A percentile compares a stretch with the other conserved stretches of the same genome.
phyloP scores from a whole-genome alignment of 108 stramenopile species.

The Stephanodiscus minutulus region DNA sequence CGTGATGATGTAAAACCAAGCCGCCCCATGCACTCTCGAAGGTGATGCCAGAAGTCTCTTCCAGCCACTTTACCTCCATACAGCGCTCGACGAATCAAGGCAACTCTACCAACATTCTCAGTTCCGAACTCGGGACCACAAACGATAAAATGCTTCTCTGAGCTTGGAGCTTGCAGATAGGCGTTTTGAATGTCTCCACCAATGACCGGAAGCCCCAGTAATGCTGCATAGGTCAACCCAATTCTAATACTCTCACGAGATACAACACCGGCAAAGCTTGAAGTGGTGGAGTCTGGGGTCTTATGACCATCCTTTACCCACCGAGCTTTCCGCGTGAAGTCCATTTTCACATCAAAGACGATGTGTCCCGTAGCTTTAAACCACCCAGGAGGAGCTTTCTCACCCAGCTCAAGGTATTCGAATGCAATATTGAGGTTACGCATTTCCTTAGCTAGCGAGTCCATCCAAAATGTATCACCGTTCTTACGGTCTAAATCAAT shows the following conservation, averaged over 20 bases:
- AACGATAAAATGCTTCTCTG: too few species aligned
- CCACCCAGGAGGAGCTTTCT: neutral
- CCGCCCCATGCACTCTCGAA: too few species aligned
- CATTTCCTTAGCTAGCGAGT: too few species aligned
- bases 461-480: slow-evolving; percentile 3
- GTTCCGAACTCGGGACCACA: too few species aligned
- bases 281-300: too few species aligned
- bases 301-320: slow-evolving; percentile 8
- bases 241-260: neutral
- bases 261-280: too few species aligned
- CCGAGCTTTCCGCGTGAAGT: slow-evolving; percentile 16
- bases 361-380: slow-evolving; percentile 11
- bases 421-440: too few species aligned
- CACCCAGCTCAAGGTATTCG: neutral
- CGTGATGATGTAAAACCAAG: too few species aligned
- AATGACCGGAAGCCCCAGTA: slow-evolving; percentile 3
- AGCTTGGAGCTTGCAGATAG: slow-evolving; percentile 30
- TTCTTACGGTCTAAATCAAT: slow-evolving; percentile 11
- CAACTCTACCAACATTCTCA: slow-evolving; percentile 44
- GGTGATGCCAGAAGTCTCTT: too few species aligned
- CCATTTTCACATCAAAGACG: neutral
- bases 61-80: slow-evolving; percentile 36
- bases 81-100: slow-evolving; percentile 36
- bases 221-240: slow-evolving; percentile 6
- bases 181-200: slow-evolving; percentile 38